These are phyloP conservation scores for Colletotrichum theobromicola DNA, from an alignment of 2,329 filamentous ascomycete species.

Conservation along the genomic window DNA sequence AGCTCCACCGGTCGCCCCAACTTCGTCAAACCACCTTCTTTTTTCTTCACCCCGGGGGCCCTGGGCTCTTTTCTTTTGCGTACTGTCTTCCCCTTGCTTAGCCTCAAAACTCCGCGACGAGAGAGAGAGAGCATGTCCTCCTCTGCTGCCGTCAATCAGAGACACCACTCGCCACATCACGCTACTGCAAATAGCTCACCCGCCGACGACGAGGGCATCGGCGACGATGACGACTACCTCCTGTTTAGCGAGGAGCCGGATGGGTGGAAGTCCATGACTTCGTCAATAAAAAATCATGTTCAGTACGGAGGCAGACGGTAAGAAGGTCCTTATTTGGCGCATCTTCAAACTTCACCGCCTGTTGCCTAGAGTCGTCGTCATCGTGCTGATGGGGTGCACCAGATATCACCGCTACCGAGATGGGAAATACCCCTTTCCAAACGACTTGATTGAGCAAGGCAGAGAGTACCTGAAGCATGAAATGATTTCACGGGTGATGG, in stretches of 20 bases:
- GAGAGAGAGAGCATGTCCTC: not conserved
- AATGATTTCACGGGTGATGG: constrained; percentile 31
- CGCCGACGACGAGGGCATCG: not conserved
- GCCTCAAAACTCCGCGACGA: not conserved
- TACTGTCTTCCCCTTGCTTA: not conserved
- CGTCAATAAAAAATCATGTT: not conserved
- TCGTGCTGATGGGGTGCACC: not conserved
- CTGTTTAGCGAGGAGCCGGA: not conserved
- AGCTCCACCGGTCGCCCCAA: not conserved
- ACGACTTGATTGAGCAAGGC: constrained; percentile 30
- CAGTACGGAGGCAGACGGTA: not conserved
- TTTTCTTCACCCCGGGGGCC: not conserved
- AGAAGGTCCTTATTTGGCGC: no score
- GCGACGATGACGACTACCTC: not conserved
- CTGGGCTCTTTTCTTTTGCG: not conserved
- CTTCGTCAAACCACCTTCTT: not conserved
- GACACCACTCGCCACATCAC: not conserved
- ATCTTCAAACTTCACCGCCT: not conserved
- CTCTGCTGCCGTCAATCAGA: not conserved
- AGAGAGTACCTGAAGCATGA: constrained; percentile 34
- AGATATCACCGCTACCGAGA: not conserved
- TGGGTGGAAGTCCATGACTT: not conserved
- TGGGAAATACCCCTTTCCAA: constrained; percentile 28
- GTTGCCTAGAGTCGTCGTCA: not conserved
- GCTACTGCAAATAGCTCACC: not conserved